Evolutionary conservation across 106 monocot species (phyloP), one percentile per base, ranked within the genome.

Genomic region (Dioscorea alata): DNA sequence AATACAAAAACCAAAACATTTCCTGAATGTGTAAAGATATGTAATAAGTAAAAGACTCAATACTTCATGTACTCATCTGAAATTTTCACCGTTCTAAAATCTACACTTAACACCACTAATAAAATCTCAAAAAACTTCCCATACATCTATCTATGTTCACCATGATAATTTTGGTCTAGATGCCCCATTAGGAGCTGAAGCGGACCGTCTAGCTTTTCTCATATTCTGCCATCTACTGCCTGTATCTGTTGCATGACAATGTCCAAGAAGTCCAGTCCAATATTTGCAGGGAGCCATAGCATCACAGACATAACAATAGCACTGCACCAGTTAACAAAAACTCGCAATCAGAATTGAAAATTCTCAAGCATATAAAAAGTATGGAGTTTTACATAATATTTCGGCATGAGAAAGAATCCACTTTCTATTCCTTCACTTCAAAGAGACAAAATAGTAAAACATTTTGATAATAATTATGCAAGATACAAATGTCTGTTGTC

Each of bases 11-110:
- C 28, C 2, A 28, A 28, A 28, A 73, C 81, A 75, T 34, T 31
- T 22, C 71, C 75, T 75, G 14, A 57, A 62, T 34, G 35, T 48
- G 33, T 78, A 84, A 8, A 81, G 83, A 57, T 74, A 83, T 28
- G 28, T 28, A 28, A 28, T 28, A 28, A 28, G 28, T 28, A 28
- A 3, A 28, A 1, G 28, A 1, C 28, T 3, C 28, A 28, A 28
- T 28, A 28, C 28, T 28, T 28, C 3, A 28, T 3, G 28, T 28
- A 28, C 28, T 28, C 28, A 28, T 28, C 28, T 28, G 28, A 1
- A 28, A 28, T 28, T 28, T 28, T 28, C 28, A 28, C 28, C 28
- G 3, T 28, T 1, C 28, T 28, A 28, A 28, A 28, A 28, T 28
- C 28, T 28, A 28, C 28, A 3, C 28, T 28, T 28, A 28, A 28